Percentiles rank a stretch among this genome's conserved stretches.
phyloP scores from a whole-genome alignment of 2,329 filamentous ascomycete species.

The Phyllosticta citriasiana region DNA sequence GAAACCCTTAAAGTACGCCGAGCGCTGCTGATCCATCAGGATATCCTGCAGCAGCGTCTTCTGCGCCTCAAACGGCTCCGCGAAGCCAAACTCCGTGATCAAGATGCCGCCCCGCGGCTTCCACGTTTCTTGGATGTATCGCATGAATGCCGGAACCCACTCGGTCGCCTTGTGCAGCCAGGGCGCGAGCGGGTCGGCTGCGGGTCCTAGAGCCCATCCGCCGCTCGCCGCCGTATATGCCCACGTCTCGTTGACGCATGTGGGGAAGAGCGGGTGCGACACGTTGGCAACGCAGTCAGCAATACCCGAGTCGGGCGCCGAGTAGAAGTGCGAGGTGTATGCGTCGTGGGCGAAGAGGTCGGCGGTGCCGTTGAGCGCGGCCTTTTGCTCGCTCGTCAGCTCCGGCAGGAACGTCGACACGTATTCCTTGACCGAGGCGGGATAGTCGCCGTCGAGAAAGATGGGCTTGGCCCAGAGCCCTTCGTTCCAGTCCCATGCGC shows the following conservation, averaged over 20 bases:
- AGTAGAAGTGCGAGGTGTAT: slow-evolving; percentile 26
- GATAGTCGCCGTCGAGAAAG: slow-evolving; percentile 37
- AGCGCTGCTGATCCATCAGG: slow-evolving; percentile 22
- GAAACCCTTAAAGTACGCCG: slow-evolving; percentile 24
- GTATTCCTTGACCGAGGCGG: slow-evolving; percentile 24
- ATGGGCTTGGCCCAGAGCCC: slow-evolving; percentile 33
- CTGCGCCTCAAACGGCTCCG: slow-evolving; percentile 23
- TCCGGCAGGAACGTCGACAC: not conserved
- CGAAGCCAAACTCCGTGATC: slow-evolving; percentile 29
- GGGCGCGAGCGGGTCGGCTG: slow-evolving; percentile 20
- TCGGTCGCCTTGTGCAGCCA: slow-evolving; percentile 27
- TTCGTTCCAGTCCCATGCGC: slow-evolving; percentile 27
- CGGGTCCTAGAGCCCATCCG: not conserved
- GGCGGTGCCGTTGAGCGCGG: not conserved
- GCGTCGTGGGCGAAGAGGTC: slow-evolving; percentile 30
- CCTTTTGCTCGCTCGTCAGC: not conserved
- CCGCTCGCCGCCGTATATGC: slow-evolving; percentile 42
- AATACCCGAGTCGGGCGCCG: slow-evolving; percentile 24
- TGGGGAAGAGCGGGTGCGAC: slow-evolving; percentile 23
- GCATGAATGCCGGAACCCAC: slow-evolving; percentile 24
- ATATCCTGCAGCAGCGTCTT: slow-evolving; percentile 21
- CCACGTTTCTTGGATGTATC: slow-evolving; percentile 25
- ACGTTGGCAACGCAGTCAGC: slow-evolving; percentile 27
- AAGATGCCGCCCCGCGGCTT: slow-evolving; percentile 18
- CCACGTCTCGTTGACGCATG: slow-evolving; percentile 28